Evolutionary conservation across 2,329 filamentous ascomycete species (phyloP).

Genomic region (Amauroascus niger): DNA sequence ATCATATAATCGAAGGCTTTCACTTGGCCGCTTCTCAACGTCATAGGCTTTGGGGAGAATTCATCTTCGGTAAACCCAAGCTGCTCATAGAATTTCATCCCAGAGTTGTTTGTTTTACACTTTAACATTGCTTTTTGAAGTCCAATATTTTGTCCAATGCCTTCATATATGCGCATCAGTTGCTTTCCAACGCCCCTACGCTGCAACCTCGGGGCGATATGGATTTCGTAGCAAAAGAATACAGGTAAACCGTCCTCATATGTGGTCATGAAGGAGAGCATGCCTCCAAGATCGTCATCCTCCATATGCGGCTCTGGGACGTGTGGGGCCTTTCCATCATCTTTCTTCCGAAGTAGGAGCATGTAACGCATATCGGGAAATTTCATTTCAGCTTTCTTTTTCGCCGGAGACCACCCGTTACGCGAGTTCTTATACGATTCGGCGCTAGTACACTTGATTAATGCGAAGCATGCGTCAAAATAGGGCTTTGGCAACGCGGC

Average conservation of each 20-base stretch:
- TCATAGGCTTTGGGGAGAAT: slow-evolving; percentile 43
- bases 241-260: slow-evolving; percentile 48
- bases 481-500: slow-evolving; percentile 32
- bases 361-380: slow-evolving; percentile 51
- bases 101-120: slow-evolving; percentile 44
- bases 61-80: slow-evolving; percentile 46
- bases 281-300: slow-evolving; percentile 25
- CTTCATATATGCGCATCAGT: slow-evolving; percentile 43
- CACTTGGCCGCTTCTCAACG: slow-evolving; percentile 41
- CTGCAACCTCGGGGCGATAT: slow-evolving; percentile 39
- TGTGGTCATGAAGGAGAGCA: slow-evolving; percentile 49
- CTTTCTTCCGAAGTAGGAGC: slow-evolving; percentile 31
- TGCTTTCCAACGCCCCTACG: slow-evolving; percentile 44
- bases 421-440: slow-evolving; percentile 44
- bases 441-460: slow-evolving; percentile 47
- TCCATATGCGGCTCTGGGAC: background rate
- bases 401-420: slow-evolving; percentile 45
- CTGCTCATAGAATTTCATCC: slow-evolving; percentile 42
- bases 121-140: slow-evolving; percentile 53
- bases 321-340: background rate
- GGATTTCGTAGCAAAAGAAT: slow-evolving; percentile 56
- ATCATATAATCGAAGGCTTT: slow-evolving; percentile 46
- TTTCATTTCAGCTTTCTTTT: slow-evolving; percentile 50
- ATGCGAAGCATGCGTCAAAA: slow-evolving; percentile 43
- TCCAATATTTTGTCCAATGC: slow-evolving; percentile 38